Conservation (phyloP, 768 basidiomycete genomes). For the Xanthoconium stramineum region DNA sequence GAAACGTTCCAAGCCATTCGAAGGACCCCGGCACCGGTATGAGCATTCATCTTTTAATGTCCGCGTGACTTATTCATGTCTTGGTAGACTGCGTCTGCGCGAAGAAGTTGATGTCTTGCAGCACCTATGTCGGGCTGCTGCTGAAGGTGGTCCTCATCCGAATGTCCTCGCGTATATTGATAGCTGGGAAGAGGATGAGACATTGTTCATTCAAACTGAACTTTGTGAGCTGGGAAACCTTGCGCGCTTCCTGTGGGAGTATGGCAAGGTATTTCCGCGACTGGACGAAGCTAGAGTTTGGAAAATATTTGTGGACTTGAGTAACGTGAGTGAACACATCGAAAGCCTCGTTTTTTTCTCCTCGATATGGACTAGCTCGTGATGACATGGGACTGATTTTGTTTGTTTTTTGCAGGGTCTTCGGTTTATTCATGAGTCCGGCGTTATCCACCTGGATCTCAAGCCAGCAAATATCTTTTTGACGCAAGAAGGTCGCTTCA, state of each 20-base stretch:
- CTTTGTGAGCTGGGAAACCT: slow-evolving; percentile 93
- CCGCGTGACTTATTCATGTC: slow-evolving; percentile 16
- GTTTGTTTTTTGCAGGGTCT: slow-evolving; percentile 56
- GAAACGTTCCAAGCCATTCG: slow-evolving; percentile 92
- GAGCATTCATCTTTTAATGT: slow-evolving; percentile 24
- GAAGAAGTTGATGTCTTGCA: slow-evolving; percentile 94
- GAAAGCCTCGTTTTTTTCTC: slow-evolving; percentile 1
- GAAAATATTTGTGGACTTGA: slow-evolving; percentile 92
- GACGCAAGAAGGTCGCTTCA: slow-evolving; percentile 81
- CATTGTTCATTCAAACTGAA: slow-evolving; percentile 90
- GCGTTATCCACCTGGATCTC: slow-evolving; percentile 91
- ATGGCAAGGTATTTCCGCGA: slow-evolving; percentile 77
- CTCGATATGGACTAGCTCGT: slow-evolving; percentile 26
- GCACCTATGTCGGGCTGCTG: slow-evolving; percentile 50
- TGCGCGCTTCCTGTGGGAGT: slow-evolving; percentile 86
- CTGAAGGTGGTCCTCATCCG: slow-evolving; percentile 45
- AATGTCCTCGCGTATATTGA: slow-evolving; percentile 89
- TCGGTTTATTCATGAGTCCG: slow-evolving; percentile 82
- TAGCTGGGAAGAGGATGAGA: slow-evolving; percentile 93
- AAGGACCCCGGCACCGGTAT: slow-evolving; percentile 87
- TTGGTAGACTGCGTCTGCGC: slow-evolving; percentile 68
- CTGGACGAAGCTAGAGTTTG: slow-evolving; percentile 92
- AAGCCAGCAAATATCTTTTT: slow-evolving; percentile 98
- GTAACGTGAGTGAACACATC: slow-evolving; percentile 58
- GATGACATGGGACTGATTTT: slow-evolving; percentile 25